Conservation (phyloP, 2,329 filamentous ascomycete species). For the Hymenoscyphus infarciens region DNA sequence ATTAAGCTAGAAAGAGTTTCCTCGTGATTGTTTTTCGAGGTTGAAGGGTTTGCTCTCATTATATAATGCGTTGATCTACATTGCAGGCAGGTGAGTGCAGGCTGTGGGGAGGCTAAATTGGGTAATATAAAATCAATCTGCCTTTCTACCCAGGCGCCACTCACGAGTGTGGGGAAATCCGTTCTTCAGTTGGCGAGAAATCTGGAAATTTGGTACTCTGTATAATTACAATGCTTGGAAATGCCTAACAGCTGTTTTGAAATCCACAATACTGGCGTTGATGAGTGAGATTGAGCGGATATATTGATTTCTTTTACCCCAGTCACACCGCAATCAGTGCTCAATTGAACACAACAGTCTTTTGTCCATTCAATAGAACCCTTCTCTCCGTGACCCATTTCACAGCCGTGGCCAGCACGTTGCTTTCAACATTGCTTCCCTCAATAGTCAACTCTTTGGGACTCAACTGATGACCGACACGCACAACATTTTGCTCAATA, state of each 20-base stretch:
- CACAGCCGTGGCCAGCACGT: slow-evolving; percentile 75
- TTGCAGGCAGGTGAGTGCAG: slow-evolving; percentile 3
- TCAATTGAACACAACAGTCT: slow-evolving; percentile 70
- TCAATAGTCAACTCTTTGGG: slow-evolving; percentile 74
- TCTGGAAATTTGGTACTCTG: neutral
- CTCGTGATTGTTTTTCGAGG: neutral
- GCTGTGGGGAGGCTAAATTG: slow-evolving; percentile 11
- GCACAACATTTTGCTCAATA: slow-evolving; percentile 76
- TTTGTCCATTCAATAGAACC: slow-evolving; percentile 73
- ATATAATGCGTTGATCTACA: slow-evolving; percentile 3
- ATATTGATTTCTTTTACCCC: neutral
- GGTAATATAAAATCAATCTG: slow-evolving; percentile 8
- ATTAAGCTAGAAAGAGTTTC: neutral
- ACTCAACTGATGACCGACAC: slow-evolving; percentile 74
- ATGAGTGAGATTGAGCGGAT: neutral
- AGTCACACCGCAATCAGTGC: neutral
- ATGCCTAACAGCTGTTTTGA: too few relatives aligned
- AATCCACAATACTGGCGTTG: too few relatives aligned
- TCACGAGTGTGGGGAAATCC: neutral
- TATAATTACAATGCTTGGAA: too few relatives aligned
- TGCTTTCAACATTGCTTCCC: slow-evolving; percentile 79
- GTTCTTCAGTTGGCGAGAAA: neutral
- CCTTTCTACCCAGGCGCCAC: neutral
- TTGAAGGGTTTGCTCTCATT: neutral
- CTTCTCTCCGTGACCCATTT: slow-evolving; percentile 79